Evolutionary conservation across 2,329 filamentous ascomycete genomes (phyloP), one percentile per base, ranked within the genome.

Genomic region (Fusarium incarnatum): DNA sequence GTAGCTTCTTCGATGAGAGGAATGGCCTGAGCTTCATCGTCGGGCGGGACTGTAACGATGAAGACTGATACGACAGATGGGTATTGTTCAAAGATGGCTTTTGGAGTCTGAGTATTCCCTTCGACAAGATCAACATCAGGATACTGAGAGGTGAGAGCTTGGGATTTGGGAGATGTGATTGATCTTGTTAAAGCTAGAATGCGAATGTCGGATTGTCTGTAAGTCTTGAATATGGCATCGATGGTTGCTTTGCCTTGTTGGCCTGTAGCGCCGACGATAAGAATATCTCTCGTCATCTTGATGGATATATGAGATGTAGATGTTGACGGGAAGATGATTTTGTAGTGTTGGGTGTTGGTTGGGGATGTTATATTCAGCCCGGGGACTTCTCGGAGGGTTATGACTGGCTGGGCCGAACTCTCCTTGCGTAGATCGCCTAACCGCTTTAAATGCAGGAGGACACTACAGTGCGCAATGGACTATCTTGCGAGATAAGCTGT

Each of bases 1-100:
- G 69, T 34, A 11, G 73, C 73, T 10, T 68, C 67, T 30, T 77
- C 72, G 18, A 77, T 72, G 3, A 77, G 67, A 7, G 76, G 73
- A 0, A 72, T 25, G 0, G 73, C 73, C 20, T 75, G 69, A 2
- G 28, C 55, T 27, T 77, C 74, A 4, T 77, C 76, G 3, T 75
- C 64, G 1, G 73, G 72, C 0, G 76, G 74, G 1, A 77, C 71
- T 1, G 76, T 78, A 15, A 77, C 74, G 27, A 77, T 25, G 25
- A 77, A 76, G 18, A 71, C 13, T 2, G 75, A 68, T n/a, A 72
- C 54, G 5, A 77, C 72, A 5, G 13, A 45, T 12, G 75, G 72
- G 16, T 74, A 52, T 0, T 50, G 27, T 13, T 55, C 2, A 22
- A 78, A 77, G 11, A 78, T 73, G 1, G 61, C 20, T 1, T 56